phyloP scores from a whole-genome alignment of 2,329 filamentous ascomycete genomes.

The Penicillium olsonii region DNA sequence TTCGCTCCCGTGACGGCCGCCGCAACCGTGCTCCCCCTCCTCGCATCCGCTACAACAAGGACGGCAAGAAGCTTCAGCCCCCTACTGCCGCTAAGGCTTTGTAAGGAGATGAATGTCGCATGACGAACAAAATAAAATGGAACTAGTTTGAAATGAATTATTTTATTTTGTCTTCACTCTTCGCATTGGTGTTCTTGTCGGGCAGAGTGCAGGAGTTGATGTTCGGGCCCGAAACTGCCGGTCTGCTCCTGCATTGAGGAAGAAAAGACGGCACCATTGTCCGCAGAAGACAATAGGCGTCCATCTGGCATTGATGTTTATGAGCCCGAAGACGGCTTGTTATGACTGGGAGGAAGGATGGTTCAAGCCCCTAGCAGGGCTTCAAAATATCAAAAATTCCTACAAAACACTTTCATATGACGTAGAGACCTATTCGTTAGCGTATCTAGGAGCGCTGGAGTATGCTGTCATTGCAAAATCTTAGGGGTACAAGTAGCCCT shows the following conservation, averaged over 20 bases:
- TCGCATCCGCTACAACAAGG: constrained; percentile 99
- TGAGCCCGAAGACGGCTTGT: constrained; percentile 21
- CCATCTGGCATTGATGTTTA: constrained; percentile 13
- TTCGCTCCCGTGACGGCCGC: constrained; percentile 93
- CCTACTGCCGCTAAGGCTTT: constrained; percentile 71
- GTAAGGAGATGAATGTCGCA: constrained; percentile 36
- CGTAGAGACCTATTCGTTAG: neutral
- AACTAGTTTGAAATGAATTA: constrained; percentile 39
- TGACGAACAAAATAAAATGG: constrained; percentile 37
- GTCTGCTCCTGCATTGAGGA: constrained; percentile 13
- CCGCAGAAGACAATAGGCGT: constrained; percentile 9
- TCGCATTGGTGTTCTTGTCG: constrained; percentile 31
- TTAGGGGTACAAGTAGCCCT: constrained; percentile 55
- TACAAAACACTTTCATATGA: constrained; percentile 12
- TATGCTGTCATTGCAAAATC: neutral
- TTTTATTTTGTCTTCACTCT: constrained; percentile 38
- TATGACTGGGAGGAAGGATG: constrained; percentile 22
- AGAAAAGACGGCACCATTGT: constrained; percentile 20
- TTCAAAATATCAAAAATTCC: constrained; percentile 27
- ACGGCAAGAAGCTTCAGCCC: constrained; percentile 99
- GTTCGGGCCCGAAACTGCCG: constrained; percentile 10
- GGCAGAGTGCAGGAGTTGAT: constrained; percentile 17
- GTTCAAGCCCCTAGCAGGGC: constrained; percentile 13
- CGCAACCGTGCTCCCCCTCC: constrained; percentile 98
- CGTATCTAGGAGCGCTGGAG: neutral